Evolutionary conservation across 495 filamentous ascomycete genomes (phyloP).

Genomic region (Trichoderma gamsii): DNA sequence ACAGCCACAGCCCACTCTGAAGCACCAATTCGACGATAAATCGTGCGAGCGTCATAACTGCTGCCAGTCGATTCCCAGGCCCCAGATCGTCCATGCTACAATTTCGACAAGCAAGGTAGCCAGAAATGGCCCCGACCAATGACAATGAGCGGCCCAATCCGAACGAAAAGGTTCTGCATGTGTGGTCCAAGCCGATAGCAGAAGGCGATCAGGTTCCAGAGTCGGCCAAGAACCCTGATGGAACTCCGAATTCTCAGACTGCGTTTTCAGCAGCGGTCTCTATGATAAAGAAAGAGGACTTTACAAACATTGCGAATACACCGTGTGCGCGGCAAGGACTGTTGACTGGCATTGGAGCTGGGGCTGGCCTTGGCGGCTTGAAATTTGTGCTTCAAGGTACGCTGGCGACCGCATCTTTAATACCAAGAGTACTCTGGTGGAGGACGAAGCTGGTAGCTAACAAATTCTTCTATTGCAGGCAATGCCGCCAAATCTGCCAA

Average conservation of each 20-base stretch:
- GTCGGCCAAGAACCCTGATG: constrained; percentile 30
- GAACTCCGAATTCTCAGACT: constrained; percentile 37
- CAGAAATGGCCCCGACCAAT: constrained; percentile 14
- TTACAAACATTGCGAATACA: constrained; percentile 64
- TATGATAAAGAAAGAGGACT: constrained; percentile 61
- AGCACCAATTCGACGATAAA: constrained; percentile 5
- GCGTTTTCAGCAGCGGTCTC: constrained; percentile 58
- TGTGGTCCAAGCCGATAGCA: constrained; percentile 16
- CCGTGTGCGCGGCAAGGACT: constrained; percentile 81
- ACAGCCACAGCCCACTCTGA: background rate
- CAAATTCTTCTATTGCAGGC: constrained; percentile 40
- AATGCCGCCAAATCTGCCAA: constrained; percentile 46
- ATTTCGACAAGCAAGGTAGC: constrained; percentile 9
- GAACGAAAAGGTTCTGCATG: constrained; percentile 15
- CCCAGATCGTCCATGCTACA: constrained; percentile 1
- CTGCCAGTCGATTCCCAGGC: background rate
- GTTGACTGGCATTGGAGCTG: constrained; percentile 72
- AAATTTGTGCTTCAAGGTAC: constrained; percentile 70
- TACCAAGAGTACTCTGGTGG: background rate
- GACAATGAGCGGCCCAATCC: constrained; percentile 4
- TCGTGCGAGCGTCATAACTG: constrained; percentile 9
- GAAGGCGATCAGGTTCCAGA: constrained; percentile 20
- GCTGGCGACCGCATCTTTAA: constrained; percentile 17
- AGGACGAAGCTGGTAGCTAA: constrained; percentile 18
- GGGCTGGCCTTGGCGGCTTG: constrained; percentile 65